These are phyloP conservation scores for Mycosarcoma mackinlayi DNA, from an alignment of 1,284 basidiomycete genomes.

Conservation along the genomic window DNA sequence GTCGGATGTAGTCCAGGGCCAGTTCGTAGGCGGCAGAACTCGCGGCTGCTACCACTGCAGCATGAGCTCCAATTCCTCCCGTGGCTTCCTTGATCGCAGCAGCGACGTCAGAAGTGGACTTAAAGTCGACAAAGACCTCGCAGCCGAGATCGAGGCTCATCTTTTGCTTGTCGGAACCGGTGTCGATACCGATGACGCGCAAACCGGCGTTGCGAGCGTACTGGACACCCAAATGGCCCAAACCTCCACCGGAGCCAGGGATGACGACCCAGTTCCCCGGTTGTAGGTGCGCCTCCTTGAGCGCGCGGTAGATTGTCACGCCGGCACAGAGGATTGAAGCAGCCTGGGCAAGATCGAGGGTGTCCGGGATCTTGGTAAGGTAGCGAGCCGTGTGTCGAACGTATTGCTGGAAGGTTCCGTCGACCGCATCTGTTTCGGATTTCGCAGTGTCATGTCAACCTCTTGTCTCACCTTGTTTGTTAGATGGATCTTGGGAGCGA, in stretches of 20 bases:
- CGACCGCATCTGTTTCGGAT: conserved; percentile 70
- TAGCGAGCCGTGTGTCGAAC: conserved; percentile 76
- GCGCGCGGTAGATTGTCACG: conserved; percentile 84
- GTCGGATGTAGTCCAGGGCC: conserved; percentile 75
- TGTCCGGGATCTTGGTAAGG: conserved; percentile 73
- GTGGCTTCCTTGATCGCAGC: conserved; percentile 75
- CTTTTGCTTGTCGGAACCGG: conserved; percentile 79
- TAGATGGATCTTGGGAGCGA: neutral
- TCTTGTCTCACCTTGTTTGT: neutral
- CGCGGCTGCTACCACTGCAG: conserved; percentile 69
- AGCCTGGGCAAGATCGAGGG: conserved; percentile 76
- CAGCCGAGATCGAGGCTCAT: conserved; percentile 80
- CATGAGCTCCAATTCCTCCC: conserved; percentile 78
- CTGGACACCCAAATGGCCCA: conserved; percentile 69
- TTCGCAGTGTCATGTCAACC: neutral
- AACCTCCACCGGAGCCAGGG: conserved; percentile 78
- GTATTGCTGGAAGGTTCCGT: conserved; percentile 83
- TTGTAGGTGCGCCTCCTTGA: conserved; percentile 77
- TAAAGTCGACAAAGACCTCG: conserved; percentile 83
- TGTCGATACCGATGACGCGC: conserved; percentile 82
- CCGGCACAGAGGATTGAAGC: conserved; percentile 83
- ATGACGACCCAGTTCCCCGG: conserved; percentile 84
- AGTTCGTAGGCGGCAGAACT: conserved; percentile 74
- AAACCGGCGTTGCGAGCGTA: conserved; percentile 69
- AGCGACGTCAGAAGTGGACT: conserved; percentile 72